Conservation (phyloP, 495 filamentous ascomycete genomes). For the Bacidia gigantensis region DNA sequence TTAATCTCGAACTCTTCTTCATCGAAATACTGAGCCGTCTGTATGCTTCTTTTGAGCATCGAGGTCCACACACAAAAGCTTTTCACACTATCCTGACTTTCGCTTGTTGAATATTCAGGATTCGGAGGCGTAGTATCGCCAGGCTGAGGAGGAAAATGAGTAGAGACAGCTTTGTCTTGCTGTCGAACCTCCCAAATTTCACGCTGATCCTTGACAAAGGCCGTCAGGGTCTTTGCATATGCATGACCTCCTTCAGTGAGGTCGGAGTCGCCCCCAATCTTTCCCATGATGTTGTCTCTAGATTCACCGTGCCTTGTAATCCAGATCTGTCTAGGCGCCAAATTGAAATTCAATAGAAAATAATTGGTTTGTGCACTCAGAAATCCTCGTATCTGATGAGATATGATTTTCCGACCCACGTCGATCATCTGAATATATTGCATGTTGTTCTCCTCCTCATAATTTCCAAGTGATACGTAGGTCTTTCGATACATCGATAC, state of each 20-base stretch:
- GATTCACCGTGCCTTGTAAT: slow-evolving; percentile 90
- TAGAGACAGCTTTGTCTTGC: slow-evolving; percentile 51
- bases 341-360: slow-evolving; percentile 90
- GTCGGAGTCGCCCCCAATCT: slow-evolving; percentile 73
- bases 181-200: slow-evolving; percentile 66
- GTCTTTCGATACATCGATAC: slow-evolving; percentile 88
- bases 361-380: slow-evolving; percentile 80
- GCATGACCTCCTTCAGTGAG: slow-evolving; percentile 58
- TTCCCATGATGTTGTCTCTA: slow-evolving; percentile 61
- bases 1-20: slow-evolving; percentile 98
- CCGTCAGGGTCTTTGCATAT: slow-evolving; percentile 59
- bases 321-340: slow-evolving; percentile 92
- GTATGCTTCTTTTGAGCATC: slow-evolving; percentile 77
- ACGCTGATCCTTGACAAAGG: slow-evolving; percentile 63
- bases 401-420: slow-evolving; percentile 84
- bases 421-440: slow-evolving; percentile 97
- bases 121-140: slow-evolving; percentile 93
- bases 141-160: slow-evolving; percentile 65
- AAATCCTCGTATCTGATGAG: slow-evolving; percentile 82
- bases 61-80: slow-evolving; percentile 98
- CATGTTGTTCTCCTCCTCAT: slow-evolving; percentile 77
- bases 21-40: slow-evolving; percentile 76
- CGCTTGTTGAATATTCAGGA: slow-evolving; percentile 50
- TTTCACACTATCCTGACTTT: slow-evolving; percentile 48
- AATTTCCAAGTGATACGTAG: slow-evolving; percentile 81